Evolutionary conservation across 2,329 filamentous ascomycete genomes (phyloP).

Genomic region (Nakataea oryzae): DNA sequence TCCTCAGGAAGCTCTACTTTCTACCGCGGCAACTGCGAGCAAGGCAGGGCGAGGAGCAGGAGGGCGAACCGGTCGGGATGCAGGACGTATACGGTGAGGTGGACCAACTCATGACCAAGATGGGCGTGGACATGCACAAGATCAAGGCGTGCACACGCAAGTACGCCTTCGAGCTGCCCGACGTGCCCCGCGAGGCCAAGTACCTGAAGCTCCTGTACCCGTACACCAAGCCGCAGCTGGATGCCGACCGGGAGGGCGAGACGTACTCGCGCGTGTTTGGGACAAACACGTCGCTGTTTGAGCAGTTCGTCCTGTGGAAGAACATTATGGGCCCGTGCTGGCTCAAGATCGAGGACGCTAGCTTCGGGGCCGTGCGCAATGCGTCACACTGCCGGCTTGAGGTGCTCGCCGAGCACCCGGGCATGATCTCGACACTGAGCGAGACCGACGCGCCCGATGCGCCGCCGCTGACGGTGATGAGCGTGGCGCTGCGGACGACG

Average conservation of each 20-base stretch:
- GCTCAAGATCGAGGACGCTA: slow-evolving; percentile 79
- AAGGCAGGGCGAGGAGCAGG: slow-evolving; percentile 45
- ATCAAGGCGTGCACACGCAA: slow-evolving; percentile 84
- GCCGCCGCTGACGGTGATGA: slow-evolving; percentile 93
- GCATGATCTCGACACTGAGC: slow-evolving; percentile 59
- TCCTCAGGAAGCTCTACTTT: slow-evolving; percentile 86
- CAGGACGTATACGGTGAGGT: slow-evolving; percentile 85
- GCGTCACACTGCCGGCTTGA: slow-evolving; percentile 97
- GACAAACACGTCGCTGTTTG: slow-evolving; percentile 85
- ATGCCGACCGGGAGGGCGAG: slow-evolving; percentile 63
- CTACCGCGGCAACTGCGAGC: slow-evolving; percentile 61
- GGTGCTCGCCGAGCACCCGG: slow-evolving; percentile 68
- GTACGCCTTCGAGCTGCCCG: slow-evolving; percentile 88
- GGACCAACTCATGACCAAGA: slow-evolving; percentile 76
- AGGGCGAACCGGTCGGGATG: slow-evolving; percentile 73
- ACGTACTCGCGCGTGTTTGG: slow-evolving; percentile 95
- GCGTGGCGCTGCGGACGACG: slow-evolving; percentile 74
- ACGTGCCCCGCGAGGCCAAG: slow-evolving; percentile 77
- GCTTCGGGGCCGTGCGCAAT: slow-evolving; percentile 79
- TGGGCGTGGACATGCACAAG: slow-evolving; percentile 83
- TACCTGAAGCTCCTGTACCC: slow-evolving; percentile 96
- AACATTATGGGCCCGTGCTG: slow-evolving; percentile 99
- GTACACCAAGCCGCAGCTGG: slow-evolving; percentile 70
- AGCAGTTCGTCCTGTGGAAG: slow-evolving; percentile 98
- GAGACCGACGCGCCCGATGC: slow-evolving; percentile 69